These are phyloP conservation scores for Metschnikowia colocasiae DNA, from an alignment of 805 yeast species.

Conservation along the genomic window DNA sequence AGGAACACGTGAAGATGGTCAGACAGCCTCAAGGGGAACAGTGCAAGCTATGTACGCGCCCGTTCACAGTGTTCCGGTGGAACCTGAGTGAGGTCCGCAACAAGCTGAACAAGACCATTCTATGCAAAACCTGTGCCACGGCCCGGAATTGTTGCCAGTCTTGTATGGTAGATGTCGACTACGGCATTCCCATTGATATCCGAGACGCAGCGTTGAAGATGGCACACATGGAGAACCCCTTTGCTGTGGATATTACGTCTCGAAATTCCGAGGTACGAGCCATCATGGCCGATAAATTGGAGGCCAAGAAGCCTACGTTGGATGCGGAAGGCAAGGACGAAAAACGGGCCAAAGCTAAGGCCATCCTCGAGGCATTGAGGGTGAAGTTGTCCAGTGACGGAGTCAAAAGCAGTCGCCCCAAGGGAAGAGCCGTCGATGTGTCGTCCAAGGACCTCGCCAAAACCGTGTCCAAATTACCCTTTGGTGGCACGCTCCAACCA, in stretches of 20 bases:
- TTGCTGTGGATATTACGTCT: constrained; percentile 24
- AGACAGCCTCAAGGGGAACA: constrained; percentile 70
- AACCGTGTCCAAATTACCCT: constrained; percentile 60
- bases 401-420: constrained; percentile 7
- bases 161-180: constrained; percentile 78
- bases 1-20: constrained; percentile 64
- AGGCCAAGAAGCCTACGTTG: constrained; percentile 42
- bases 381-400: constrained; percentile 22
- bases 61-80: constrained; percentile 83
- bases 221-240: constrained; percentile 43
- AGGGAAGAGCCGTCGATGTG: constrained; percentile 41
- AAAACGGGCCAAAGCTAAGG: constrained; percentile 38
- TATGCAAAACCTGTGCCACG: constrained; percentile 78
- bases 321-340: constrained; percentile 10
- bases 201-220: constrained; percentile 78
- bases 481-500: constrained; percentile 50
- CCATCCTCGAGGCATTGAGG: constrained; percentile 50
- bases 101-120: constrained; percentile 55
- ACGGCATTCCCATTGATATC: constrained; percentile 72
- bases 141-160: constrained; percentile 82
- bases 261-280: constrained; percentile 37
- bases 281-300: constrained; percentile 45
- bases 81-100: constrained; percentile 41
- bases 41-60: constrained; percentile 81
- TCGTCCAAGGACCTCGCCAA: constrained; percentile 28